Percentiles rank a stretch among this genome's conserved stretches.
These are phyloP conservation scores for Raphanus sativus DNA, from an alignment of 345 rosid species.

Conservation along the genomic window DNA sequence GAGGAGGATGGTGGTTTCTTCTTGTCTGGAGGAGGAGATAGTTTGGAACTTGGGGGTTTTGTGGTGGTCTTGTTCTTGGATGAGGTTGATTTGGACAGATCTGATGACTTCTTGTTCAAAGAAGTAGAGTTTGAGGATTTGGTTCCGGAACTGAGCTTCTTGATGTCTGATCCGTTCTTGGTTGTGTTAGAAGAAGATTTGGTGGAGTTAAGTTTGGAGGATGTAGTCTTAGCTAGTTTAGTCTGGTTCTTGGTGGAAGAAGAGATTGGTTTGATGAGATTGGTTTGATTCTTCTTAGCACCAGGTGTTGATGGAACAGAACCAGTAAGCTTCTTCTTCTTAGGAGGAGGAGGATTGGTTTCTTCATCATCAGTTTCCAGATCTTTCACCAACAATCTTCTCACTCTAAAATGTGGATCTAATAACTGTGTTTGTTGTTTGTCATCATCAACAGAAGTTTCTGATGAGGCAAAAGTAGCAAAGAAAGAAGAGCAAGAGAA, in stretches of 20 bases:
- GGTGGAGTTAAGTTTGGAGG: slow-evolving; percentile 55
- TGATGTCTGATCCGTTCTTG: slow-evolving; percentile 43
- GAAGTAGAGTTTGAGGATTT: slow-evolving; percentile 43
- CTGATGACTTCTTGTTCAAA: slow-evolving; percentile 47
- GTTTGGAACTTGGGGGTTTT: slow-evolving; percentile 34
- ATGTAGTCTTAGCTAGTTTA: slow-evolving; percentile 38
- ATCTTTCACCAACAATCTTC: slow-evolving; percentile 46
- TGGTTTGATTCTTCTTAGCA: slow-evolving; percentile 57
- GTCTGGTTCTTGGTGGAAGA: slow-evolving; percentile 52
- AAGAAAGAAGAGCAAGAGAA: slow-evolving; percentile 32
- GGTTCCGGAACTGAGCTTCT: slow-evolving; percentile 46
- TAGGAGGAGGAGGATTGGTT: slow-evolving; percentile 33
- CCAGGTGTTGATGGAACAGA: slow-evolving; percentile 25
- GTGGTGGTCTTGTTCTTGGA: slow-evolving; percentile 60
- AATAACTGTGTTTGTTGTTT: slow-evolving; percentile 28
- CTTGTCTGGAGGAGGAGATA: slow-evolving; percentile 29
- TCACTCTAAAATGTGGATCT: slow-evolving; percentile 33
- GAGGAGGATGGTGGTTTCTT: slow-evolving; percentile 38
- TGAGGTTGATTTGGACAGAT: slow-evolving; percentile 51
- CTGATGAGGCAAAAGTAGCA: slow-evolving; percentile 37
- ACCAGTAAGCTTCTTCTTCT: slow-evolving; percentile 45
- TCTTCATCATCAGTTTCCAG: slow-evolving; percentile 33
- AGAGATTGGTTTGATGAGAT: slow-evolving; percentile 42
- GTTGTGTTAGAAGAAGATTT: slow-evolving; percentile 31
- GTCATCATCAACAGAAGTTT: slow-evolving; percentile 23